Evolutionary conservation across 2,329 filamentous ascomycete species (phyloP).

Genomic region (Septoria petroselini): DNA sequence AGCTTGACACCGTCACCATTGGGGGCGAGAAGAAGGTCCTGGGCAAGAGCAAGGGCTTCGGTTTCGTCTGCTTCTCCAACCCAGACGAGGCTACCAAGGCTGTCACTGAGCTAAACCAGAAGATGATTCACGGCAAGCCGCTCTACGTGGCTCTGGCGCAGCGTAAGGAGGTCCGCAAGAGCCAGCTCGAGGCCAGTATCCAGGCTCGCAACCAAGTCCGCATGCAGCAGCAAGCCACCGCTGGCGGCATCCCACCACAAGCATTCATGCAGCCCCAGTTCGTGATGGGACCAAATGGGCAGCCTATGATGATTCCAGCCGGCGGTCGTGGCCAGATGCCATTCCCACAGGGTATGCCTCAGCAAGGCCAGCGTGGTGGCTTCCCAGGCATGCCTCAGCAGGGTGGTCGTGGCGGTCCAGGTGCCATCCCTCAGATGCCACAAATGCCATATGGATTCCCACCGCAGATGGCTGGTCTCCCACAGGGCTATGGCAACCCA

Average conservation of each 20-base stretch:
- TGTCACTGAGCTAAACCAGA: conserved; percentile 99
- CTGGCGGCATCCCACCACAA: conserved; percentile 70
- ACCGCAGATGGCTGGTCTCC: conserved; percentile 64
- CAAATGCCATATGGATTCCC: conserved; percentile 82
- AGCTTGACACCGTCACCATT: conserved; percentile 53
- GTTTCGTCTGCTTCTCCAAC: conserved; percentile 99
- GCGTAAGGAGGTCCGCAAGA: conserved; percentile 99
- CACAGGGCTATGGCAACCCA: conserved; percentile 75
- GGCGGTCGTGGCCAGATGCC: conserved; percentile 58
- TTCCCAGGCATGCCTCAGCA: conserved; percentile 79
- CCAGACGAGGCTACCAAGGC: conserved; percentile 98
- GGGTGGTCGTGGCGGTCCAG: conserved; percentile 78
- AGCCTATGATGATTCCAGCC: conserved; percentile 58
- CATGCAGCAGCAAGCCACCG: conserved; percentile 93
- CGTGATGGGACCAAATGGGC: conserved; percentile 82
- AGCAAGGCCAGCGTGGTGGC: conserved; percentile 73
- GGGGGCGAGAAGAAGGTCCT: conserved; percentile 63
- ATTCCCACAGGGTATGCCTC: conserved; percentile 62
- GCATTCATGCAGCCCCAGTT: conserved; percentile 74
- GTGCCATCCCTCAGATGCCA: conserved; percentile 75
- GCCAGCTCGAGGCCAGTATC: conserved; percentile 97
- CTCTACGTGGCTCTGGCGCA: conserved; percentile 96
- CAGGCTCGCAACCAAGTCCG: conserved; percentile 98
- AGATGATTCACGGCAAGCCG: conserved; percentile 96
- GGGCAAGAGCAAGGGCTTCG: conserved; percentile 99